A percentile compares a stretch with the other conserved stretches of the same genome.
Evolutionary conservation across 345 rosid species (phyloP).

Genomic region (Limnanthes douglasii): DNA sequence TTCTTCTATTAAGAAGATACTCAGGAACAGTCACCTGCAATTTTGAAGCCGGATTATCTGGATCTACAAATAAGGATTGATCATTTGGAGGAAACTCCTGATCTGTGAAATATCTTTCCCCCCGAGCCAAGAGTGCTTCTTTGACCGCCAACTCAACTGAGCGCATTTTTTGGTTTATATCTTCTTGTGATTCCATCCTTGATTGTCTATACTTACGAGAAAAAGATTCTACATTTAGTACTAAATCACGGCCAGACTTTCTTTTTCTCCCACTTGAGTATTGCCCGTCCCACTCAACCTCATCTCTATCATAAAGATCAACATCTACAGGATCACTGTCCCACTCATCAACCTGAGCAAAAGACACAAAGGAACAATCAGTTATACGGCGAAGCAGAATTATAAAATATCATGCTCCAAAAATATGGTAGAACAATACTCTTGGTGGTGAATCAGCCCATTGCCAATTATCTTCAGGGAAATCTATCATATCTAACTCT

Average conservation of each 20-base stretch:
- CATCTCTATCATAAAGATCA: constrained; percentile 94
- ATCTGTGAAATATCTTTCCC: constrained; percentile 82
- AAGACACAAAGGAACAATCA: constrained; percentile 14
- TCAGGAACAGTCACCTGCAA: constrained; percentile 50
- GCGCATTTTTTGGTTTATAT: constrained; percentile 89
- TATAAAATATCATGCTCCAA: constrained; percentile 3
- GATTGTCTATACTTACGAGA: constrained; percentile 88
- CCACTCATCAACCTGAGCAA: constrained; percentile 83
- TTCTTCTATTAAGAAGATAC: too few species aligned
- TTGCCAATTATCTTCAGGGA: constrained; percentile 88
- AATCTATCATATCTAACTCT: constrained; percentile 65
- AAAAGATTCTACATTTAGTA: constrained; percentile 73
- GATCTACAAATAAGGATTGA: constrained; percentile 79
- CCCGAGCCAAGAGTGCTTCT: constrained; percentile 85
- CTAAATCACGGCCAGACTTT: constrained; percentile 71
- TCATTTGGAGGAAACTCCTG: constrained; percentile 97
- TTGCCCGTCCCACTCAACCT: constrained; percentile 98
- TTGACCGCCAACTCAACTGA: constrained; percentile 96
- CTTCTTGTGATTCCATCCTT: constrained; percentile 87
- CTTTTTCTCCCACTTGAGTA: constrained; percentile 94
- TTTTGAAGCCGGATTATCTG: constrained; percentile 68
- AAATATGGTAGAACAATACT: constrained; percentile 27
- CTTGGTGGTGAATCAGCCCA: constrained; percentile 96
- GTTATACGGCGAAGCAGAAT: constrained; percentile 5
- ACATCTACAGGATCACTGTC: constrained; percentile 98